Evolutionary conservation across 179 eudicot genomes (phyloP).

Genomic region (Silene noctiflora): DNA sequence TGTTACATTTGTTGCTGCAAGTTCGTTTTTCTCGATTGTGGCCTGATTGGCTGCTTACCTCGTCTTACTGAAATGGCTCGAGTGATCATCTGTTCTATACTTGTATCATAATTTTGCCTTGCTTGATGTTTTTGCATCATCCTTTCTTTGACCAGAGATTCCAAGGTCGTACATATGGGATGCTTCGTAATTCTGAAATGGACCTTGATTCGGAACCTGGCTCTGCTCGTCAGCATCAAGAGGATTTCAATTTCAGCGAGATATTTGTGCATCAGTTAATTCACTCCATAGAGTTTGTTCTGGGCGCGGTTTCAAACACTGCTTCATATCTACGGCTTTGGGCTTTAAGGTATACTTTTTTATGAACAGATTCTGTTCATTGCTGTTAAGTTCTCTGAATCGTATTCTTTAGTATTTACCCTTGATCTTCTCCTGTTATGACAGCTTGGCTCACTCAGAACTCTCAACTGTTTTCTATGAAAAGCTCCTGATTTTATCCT

Average conservation of each 20-base stretch:
- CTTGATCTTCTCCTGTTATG: constrained; percentile 19
- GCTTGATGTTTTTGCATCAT: constrained; percentile 13
- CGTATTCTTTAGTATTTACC: constrained; percentile 3
- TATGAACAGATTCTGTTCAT: not conserved
- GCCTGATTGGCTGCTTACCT: too few relatives aligned
- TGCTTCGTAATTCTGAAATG: constrained; percentile 75
- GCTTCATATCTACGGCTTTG: constrained; percentile 98
- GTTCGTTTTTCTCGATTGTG: not conserved
- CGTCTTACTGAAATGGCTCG: too few relatives aligned
- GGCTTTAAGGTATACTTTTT: constrained; percentile 74
- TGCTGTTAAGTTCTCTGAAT: not conserved
- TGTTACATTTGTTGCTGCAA: not conserved
- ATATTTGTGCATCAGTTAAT: constrained; percentile 97
- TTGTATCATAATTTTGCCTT: not conserved
- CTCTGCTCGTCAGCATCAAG: constrained; percentile 66
- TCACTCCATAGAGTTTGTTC: constrained; percentile 94
- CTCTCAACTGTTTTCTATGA: constrained; percentile 94
- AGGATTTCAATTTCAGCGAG: constrained; percentile 94
- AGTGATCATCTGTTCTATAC: not conserved
- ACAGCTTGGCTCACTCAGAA: constrained; percentile 98
- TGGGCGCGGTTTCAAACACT: constrained; percentile 96
- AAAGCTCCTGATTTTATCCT: constrained; percentile 90
- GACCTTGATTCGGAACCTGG: constrained; percentile 67
- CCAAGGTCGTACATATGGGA: constrained; percentile 91
- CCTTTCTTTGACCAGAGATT: constrained; percentile 54